phyloP scores from a whole-genome alignment of 768 basidiomycete species.

The Hebeloma cylindrosporum region DNA sequence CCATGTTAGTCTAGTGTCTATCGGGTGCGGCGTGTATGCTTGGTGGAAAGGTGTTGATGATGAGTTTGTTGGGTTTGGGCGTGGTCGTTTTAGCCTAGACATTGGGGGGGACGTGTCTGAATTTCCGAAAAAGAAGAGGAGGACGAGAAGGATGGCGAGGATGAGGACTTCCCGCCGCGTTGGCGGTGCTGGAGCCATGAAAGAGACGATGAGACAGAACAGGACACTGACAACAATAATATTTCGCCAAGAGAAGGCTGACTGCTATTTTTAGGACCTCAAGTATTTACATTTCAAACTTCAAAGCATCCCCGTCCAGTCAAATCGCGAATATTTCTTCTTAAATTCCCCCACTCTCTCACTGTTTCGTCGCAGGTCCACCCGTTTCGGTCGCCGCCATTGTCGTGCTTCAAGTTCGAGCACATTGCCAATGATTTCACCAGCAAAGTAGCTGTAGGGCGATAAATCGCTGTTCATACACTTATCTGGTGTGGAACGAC shows the following conservation, averaged over 20 bases:
- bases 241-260: background rate
- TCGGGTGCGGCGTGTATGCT: slow-evolving; percentile 9
- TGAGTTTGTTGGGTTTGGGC: slow-evolving; percentile 8
- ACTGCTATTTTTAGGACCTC: slow-evolving; percentile 13
- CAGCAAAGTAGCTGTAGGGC: slow-evolving; percentile 79
- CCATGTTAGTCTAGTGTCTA: slow-evolving; percentile 25
- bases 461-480: slow-evolving; percentile 4
- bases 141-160: slow-evolving; percentile 46
- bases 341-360: slow-evolving; percentile 70
- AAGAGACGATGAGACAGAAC: slow-evolving; percentile 10
- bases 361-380: slow-evolving; percentile 70
- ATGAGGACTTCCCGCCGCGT: slow-evolving; percentile 57
- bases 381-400: slow-evolving; percentile 78
- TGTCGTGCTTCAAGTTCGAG: slow-evolving; percentile 82
- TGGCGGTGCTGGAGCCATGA: slow-evolving; percentile 43
- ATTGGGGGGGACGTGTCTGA: slow-evolving; percentile 14
- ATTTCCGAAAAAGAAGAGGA: slow-evolving; percentile 44
- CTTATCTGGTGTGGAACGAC: slow-evolving; percentile 25
- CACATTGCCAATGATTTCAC: slow-evolving; percentile 91
- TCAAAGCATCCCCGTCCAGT: slow-evolving; percentile 81
- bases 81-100: slow-evolving; percentile 7
- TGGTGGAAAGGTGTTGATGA: background rate
- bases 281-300: too few species aligned
- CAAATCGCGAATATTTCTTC: slow-evolving; percentile 72
- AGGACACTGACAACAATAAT: background rate